Conservation (phyloP, 164 flowering plant genomes). For the Umbellularia californica region DNA sequence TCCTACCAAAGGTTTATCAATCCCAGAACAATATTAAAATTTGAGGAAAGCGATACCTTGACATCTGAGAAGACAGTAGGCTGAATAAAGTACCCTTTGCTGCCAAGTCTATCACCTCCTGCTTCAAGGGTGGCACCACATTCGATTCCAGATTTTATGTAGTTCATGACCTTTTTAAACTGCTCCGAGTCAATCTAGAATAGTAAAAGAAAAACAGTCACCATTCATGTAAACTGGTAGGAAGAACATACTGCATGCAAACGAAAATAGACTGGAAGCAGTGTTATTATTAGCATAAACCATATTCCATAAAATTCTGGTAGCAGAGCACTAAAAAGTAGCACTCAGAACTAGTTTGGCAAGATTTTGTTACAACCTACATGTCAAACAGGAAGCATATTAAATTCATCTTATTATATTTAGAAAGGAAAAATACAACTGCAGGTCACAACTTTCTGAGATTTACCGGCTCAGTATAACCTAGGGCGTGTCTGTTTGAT, state of each 20-base stretch:
- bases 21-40: neutral
- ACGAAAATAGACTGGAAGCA: neutral
- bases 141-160: constrained; percentile 53
- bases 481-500: too few relatives aligned
- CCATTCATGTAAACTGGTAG: neutral
- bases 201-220: neutral
- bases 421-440: neutral
- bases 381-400: too few relatives aligned
- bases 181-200: constrained; percentile 43
- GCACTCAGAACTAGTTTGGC: neutral
- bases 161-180: constrained; percentile 40
- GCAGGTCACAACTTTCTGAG: neutral
- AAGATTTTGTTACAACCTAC: neutral
- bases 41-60: constrained; percentile 26
- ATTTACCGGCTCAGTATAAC: neutral
- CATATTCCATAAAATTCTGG: neutral
- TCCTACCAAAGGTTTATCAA: neutral
- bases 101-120: constrained; percentile 38
- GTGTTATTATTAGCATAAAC: neutral
- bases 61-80: constrained; percentile 97
- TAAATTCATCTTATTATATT: neutral
- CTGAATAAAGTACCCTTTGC: constrained; percentile 69
- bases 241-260: neutral
- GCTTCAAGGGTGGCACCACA: constrained; percentile 58
- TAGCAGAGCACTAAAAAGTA: too few relatives aligned